Evolutionary conservation across 225 moss, liverwort and hornwort species (phyloP), one percentile per base, ranked within the genome.

Genomic region (Antitrichia curtipendula): DNA sequence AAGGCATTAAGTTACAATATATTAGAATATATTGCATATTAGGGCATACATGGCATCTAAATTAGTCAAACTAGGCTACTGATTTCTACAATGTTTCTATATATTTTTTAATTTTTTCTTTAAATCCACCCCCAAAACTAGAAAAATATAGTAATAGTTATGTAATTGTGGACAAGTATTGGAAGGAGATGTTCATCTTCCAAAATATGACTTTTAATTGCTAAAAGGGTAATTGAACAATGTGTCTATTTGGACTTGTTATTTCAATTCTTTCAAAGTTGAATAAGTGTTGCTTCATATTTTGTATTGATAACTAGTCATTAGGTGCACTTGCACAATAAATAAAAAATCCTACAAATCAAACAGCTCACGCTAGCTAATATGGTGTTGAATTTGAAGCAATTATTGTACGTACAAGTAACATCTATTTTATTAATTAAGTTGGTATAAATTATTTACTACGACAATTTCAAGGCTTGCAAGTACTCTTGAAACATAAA

Each of bases 351-450:
- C 13, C 10, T 31, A 73, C 2, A 73, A 32, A 34, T 75, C 50
- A 50, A 21, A 21, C 0, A 0, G 2, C 8, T 50, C 1, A 8
- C 0, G 0, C 0, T 34, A 0, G 1, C 5, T 32, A 50, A 0
- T 32, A 50, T 32, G 8, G 8, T 74, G 1, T 32, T 50, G 50
- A 50, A 21, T 21, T 50, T 74, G 32, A 32, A 74, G 8, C 3
- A 20, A 20, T n/a, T 32, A 50, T 50, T 0, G 0, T 47, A 50
- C 8, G 5, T 8, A 32, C 8, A 74, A 20, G 20, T 20, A 31
- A 49, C 0, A 0, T 74, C 2, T 32, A 20, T 74, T 12, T 31
- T 49, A 11, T 20, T 7, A 12, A 19, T 20, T 12, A 13, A 20
- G 49, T 32, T 74, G 7, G 49, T 74, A 4, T 4, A 74, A 74